These are phyloP conservation scores for Aspergillus pseudoglaucus DNA, from an alignment of 2,329 filamentous ascomycete species.

Conservation along the genomic window DNA sequence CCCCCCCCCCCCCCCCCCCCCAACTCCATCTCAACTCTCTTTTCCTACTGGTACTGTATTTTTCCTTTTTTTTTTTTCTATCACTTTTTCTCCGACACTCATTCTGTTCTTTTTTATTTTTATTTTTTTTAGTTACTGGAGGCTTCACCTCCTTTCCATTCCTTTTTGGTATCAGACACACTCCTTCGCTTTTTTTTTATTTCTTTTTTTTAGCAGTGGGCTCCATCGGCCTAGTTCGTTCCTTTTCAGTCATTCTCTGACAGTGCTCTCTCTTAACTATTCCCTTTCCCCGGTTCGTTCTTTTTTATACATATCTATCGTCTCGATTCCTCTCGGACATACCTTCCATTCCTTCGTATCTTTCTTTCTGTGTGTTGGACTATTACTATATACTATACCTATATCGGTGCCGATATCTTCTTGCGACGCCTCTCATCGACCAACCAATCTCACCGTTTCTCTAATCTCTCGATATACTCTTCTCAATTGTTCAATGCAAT, in stretches of 20 bases:
- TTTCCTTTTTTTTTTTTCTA: slow-evolving; percentile 16
- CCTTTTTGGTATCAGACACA: slow-evolving; percentile 1
- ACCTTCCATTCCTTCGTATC: not conserved
- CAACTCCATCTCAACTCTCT: slow-evolving; percentile 6
- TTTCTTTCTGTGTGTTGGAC: too few species aligned
- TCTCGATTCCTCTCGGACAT: not conserved
- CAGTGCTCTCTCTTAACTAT: slow-evolving; percentile 2
- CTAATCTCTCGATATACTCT: not conserved
- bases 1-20: slow-evolving; percentile 12
- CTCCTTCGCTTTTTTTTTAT: slow-evolving; percentile 5
- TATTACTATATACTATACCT: too few species aligned
- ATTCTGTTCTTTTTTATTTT: slow-evolving; percentile 13
- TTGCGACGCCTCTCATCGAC: too few species aligned
- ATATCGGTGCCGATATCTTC: too few species aligned
- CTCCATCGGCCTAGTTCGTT: slow-evolving; percentile 5
- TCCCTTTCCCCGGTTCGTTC: slow-evolving; percentile 2
- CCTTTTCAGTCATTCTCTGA: slow-evolving; percentile 2
- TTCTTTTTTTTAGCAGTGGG: slow-evolving; percentile 6
- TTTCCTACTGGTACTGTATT: slow-evolving; percentile 16
- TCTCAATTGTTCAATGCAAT: not conserved
- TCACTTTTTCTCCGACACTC: slow-evolving; percentile 9
- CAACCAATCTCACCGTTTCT: too few species aligned
- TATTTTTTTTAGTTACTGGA: slow-evolving; percentile 4
- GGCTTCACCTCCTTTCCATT: slow-evolving; percentile 1
- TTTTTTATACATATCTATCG: not conserved